phyloP scores from a whole-genome alignment of 192 early-diverging fungal genomes.

The Coemansia sp. region DNA sequence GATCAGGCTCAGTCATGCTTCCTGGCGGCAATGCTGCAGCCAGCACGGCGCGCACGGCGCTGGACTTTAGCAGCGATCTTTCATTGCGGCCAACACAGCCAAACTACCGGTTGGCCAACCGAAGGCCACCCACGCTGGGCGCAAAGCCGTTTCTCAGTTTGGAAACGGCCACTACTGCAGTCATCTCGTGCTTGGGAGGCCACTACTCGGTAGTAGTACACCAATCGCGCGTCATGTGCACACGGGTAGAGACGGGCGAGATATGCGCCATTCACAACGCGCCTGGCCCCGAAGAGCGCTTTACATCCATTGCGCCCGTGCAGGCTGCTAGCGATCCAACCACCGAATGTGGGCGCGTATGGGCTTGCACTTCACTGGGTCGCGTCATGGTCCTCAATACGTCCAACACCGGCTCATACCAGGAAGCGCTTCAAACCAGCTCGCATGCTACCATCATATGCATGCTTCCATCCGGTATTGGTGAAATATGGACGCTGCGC shows the following conservation, averaged over 20 bases:
- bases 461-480: slow-evolving; percentile 30
- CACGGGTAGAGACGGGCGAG: slow-evolving; percentile 48
- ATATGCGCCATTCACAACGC: slow-evolving; percentile 52
- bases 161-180: slow-evolving; percentile 18
- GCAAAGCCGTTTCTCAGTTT: slow-evolving; percentile 40
- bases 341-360: slow-evolving; percentile 35
- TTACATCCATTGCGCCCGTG: slow-evolving; percentile 45
- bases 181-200: slow-evolving; percentile 43
- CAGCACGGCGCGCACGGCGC: slow-evolving; percentile 35
- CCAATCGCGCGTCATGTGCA: slow-evolving; percentile 51
- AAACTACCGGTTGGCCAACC: slow-evolving; percentile 28
- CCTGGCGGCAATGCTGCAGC: not conserved
- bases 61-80: slow-evolving; percentile 35
- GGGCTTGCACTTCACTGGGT: slow-evolving; percentile 37
- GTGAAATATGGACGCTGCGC: slow-evolving; percentile 51
- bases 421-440: slow-evolving; percentile 26
- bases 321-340: slow-evolving; percentile 22
- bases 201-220: slow-evolving; percentile 32
- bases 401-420: slow-evolving; percentile 18
- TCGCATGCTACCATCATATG: slow-evolving; percentile 17
- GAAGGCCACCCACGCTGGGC: slow-evolving; percentile 43
- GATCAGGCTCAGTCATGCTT: not conserved
- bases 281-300: slow-evolving; percentile 53
- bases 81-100: slow-evolving; percentile 33
- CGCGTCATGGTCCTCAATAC: slow-evolving; percentile 46